Percentiles rank a stretch among this genome's conserved stretches.
Conservation (phyloP, 2,329 filamentous ascomycete genomes). For the Penicillium vulpinum region DNA sequence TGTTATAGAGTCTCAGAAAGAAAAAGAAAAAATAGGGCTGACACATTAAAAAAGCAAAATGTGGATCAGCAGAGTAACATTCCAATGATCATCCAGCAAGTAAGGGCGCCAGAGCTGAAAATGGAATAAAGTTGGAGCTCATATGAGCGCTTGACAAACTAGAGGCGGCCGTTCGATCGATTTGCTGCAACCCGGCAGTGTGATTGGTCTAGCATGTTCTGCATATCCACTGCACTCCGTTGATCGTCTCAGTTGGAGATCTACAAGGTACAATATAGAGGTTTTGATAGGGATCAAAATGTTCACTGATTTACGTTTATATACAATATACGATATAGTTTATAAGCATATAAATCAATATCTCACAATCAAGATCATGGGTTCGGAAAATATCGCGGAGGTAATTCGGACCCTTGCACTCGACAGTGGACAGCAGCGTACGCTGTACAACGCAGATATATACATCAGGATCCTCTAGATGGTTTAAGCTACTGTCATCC, state of each 20-base stretch:
- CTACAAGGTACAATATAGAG: too few relatives aligned
- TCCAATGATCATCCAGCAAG: conserved; percentile 8
- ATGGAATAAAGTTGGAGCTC: background rate
- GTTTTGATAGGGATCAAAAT: background rate
- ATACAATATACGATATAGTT: background rate
- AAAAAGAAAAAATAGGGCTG: background rate
- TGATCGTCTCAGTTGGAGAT: conserved; percentile 6
- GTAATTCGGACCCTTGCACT: background rate
- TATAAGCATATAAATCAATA: background rate
- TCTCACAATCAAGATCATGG: background rate
- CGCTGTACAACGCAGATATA: background rate
- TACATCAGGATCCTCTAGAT: background rate
- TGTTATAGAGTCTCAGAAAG: background rate
- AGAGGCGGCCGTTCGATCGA: background rate
- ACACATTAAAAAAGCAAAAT: background rate
- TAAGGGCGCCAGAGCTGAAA: background rate
- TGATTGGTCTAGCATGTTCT: conserved; percentile 11
- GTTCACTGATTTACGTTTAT: background rate
- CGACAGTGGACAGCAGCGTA: background rate
- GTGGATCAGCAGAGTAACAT: conserved; percentile 13
- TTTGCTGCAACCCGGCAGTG: background rate
- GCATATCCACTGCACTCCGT: background rate
- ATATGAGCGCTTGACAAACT: conserved; percentile 8
- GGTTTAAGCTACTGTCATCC: background rate
- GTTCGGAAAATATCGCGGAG: background rate